Conservation (phyloP, 768 basidiomycete genomes). For the Imleria badia region DNA sequence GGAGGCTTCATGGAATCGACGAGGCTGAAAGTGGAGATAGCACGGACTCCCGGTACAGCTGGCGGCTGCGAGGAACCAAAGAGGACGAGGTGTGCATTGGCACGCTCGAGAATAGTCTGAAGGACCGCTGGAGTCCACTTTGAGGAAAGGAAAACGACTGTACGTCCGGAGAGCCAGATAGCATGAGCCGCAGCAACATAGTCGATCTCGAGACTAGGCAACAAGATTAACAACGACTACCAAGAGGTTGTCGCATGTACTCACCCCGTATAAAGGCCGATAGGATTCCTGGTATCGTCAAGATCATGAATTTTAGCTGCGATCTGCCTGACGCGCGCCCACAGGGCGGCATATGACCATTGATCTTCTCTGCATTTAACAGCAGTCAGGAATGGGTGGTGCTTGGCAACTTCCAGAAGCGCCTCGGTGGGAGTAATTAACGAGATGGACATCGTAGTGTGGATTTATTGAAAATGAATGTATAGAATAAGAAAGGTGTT, state of each 20-base stretch:
- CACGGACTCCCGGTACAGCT: constrained; percentile 3
- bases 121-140: constrained; percentile 28
- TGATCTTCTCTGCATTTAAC: constrained; percentile 13
- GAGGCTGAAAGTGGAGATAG: constrained; percentile 23
- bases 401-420: constrained; percentile 31
- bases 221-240: not conserved
- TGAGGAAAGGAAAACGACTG: constrained; percentile 26
- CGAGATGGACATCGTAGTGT: constrained; percentile 8
- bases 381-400: constrained; percentile 24
- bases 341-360: constrained; percentile 32
- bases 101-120: constrained; percentile 19
- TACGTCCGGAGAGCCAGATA: constrained; percentile 30
- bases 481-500: not conserved
- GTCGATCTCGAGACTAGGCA: constrained; percentile 27
- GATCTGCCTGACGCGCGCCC: constrained; percentile 28
- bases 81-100: constrained; percentile 22
- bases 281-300: constrained; percentile 21
- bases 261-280: constrained; percentile 29
- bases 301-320: constrained; percentile 23
- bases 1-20: constrained; percentile 9
- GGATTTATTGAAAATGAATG: constrained; percentile 4
- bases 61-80: constrained; percentile 17
- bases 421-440: constrained; percentile 30
- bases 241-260: not conserved
- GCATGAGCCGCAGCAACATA: constrained; percentile 30